These are phyloP conservation scores for Calamus simplicifolius DNA, from an alignment of 176 grass and related monocot species.

Conservation along the genomic window DNA sequence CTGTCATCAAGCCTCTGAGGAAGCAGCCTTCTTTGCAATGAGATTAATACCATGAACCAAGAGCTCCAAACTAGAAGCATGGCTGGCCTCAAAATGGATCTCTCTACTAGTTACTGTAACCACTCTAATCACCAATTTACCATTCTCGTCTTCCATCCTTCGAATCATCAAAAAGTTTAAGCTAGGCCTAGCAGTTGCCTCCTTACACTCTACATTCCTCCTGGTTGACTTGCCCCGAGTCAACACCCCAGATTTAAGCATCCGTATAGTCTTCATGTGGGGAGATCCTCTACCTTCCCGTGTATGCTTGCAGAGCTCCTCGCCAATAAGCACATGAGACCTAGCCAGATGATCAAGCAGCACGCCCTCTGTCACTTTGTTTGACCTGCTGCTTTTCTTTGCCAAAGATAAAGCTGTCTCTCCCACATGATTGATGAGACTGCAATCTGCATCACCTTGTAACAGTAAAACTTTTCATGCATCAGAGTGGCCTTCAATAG, in stretches of 20 bases:
- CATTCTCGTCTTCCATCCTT: conserved; percentile 8
- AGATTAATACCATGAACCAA: conserved; percentile 63
- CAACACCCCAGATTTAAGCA: conserved; percentile 28
- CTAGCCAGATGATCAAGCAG: conserved; percentile 37
- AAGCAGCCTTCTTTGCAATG: conserved; percentile 22
- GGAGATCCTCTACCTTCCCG: conserved; percentile 31
- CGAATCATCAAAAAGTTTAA: conserved; percentile 30
- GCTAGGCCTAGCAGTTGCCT: conserved; percentile 39
- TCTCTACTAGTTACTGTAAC: conserved; percentile 36
- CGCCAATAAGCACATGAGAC: conserved; percentile 33
- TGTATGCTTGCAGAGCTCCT: conserved; percentile 49
- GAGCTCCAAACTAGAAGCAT: conserved; percentile 28
- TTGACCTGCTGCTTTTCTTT: conserved; percentile 24
- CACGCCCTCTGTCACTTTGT: conserved; percentile 25
- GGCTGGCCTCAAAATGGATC: conserved; percentile 50
- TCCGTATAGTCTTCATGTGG: conserved; percentile 32
- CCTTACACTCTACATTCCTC: conserved; percentile 51
- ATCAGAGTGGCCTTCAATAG: conserved; percentile 25
- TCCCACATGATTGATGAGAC: conserved; percentile 26
- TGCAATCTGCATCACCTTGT: conserved; percentile 34
- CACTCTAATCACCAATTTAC: conserved; percentile 27
- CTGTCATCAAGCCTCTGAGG: conserved; percentile 1
- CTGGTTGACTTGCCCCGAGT: conserved; percentile 36
- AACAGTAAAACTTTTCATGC: conserved; percentile 42
- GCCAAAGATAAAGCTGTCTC: conserved; percentile 43